Conservation (phyloP, 2,329 filamentous ascomycete genomes). For the Hypoxylon sp. region DNA sequence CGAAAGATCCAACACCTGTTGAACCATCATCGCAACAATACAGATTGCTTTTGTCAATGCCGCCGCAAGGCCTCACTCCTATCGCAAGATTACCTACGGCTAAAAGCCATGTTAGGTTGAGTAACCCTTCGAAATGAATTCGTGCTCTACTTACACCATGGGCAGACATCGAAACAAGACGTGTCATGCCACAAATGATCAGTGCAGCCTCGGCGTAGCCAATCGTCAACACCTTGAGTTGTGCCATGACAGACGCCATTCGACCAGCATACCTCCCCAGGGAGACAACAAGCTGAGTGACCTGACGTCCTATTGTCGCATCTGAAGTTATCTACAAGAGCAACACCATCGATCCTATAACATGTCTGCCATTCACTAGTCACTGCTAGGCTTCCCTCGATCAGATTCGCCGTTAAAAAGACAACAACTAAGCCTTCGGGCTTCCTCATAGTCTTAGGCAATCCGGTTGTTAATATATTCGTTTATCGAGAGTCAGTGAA, state of each 20-base stretch:
- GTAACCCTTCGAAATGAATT: not conserved
- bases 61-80: slow-evolving; percentile 35
- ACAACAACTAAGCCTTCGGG: not conserved
- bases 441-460: slow-evolving; percentile 10
- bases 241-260: slow-evolving; percentile 29
- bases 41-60: slow-evolving; percentile 27
- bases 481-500: not conserved
- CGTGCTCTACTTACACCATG: slow-evolving; percentile 13
- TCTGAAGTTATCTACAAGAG: slow-evolving; percentile 1
- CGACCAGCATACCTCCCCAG: slow-evolving; percentile 32
- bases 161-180: slow-evolving; percentile 32
- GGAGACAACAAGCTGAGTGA: slow-evolving; percentile 30
- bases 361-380: slow-evolving; percentile 26
- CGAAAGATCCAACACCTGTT: slow-evolving; percentile 30
- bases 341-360: slow-evolving; percentile 20
- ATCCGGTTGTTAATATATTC: not conserved
- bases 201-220: slow-evolving; percentile 28
- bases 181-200: slow-evolving; percentile 24
- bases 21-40: slow-evolving; percentile 40
- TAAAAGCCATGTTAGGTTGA: slow-evolving; percentile 9
- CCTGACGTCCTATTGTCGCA: slow-evolving; percentile 30
- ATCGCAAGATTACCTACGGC: not conserved
- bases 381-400: not conserved
- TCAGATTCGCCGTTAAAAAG: not conserved
- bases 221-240: slow-evolving; percentile 10